A percentile compares a stretch with the other conserved stretches of the same genome.
Evolutionary conservation across 2,329 filamentous ascomycete species (phyloP).

Genomic region (Sarocladiaceae sp.): DNA sequence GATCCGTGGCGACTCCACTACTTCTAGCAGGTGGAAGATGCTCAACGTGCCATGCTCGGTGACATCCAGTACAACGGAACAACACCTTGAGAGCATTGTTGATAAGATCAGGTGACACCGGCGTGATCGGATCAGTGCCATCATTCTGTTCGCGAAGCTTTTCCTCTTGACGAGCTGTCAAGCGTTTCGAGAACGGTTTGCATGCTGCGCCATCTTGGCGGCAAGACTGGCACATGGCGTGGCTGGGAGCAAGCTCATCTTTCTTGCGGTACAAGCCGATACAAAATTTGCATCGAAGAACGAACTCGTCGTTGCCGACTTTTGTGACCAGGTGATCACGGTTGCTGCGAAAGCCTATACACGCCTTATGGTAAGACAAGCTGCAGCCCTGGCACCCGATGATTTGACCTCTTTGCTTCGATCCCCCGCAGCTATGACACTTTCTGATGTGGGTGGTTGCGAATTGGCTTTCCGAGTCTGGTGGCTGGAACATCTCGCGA

Average conservation of each 20-base stretch:
- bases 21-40: slow-evolving; percentile 60
- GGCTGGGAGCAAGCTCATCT: slow-evolving; percentile 64
- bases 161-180: slow-evolving; percentile 77
- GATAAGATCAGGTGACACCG: slow-evolving; percentile 58
- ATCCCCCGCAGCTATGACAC: slow-evolving; percentile 65
- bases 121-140: slow-evolving; percentile 70
- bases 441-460: slow-evolving; percentile 60
- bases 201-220: slow-evolving; percentile 64
- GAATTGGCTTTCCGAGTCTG: slow-evolving; percentile 63
- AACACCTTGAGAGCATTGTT: slow-evolving; percentile 75
- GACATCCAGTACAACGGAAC: slow-evolving; percentile 77
- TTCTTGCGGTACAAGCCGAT: slow-evolving; percentile 65
- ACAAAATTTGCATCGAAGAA: slow-evolving; percentile 87
- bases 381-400: slow-evolving; percentile 92
- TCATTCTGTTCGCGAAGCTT: slow-evolving; percentile 73
- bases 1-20: slow-evolving; percentile 28
- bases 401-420: slow-evolving; percentile 56
- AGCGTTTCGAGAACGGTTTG: slow-evolving; percentile 65
- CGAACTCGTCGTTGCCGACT: slow-evolving; percentile 68
- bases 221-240: slow-evolving; percentile 70
- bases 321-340: slow-evolving; percentile 93
- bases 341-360: slow-evolving; percentile 66
- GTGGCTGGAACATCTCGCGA: slow-evolving; percentile 67
- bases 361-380: slow-evolving; percentile 75
- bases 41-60: slow-evolving; percentile 75